Evolutionary conservation across 192 early-diverging fungal species (phyloP).

Genomic region (Podila epicladia): DNA sequence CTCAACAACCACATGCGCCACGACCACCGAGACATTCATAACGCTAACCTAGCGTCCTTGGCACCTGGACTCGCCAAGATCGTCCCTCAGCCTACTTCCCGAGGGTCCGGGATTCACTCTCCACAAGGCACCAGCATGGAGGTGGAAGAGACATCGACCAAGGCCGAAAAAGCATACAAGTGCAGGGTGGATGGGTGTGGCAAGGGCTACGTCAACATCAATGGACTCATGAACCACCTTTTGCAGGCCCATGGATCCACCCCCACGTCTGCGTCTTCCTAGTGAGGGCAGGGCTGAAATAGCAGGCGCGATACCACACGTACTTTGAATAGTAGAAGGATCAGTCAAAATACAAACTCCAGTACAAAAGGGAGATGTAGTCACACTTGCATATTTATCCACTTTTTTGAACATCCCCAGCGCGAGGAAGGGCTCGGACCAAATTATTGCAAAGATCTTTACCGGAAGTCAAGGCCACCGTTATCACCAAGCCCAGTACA

Average conservation of each 20-base stretch:
- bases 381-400: too few relatives aligned
- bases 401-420: too few relatives aligned
- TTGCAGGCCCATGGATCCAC: conserved; percentile 72
- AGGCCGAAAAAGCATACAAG: conserved; percentile 71
- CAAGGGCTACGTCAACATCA: conserved; percentile 82
- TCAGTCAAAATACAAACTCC: too few relatives aligned
- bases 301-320: too few relatives aligned
- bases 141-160: background rate
- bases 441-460: too few relatives aligned
- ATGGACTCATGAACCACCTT: conserved; percentile 82
- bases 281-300: background rate
- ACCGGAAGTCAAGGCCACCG: too few relatives aligned
- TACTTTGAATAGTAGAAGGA: too few relatives aligned
- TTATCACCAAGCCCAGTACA: too few relatives aligned
- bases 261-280: conserved; percentile 9
- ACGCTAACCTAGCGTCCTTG: background rate
- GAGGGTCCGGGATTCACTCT: background rate
- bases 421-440: too few relatives aligned
- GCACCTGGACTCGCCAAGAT: background rate
- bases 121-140: background rate
- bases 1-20: conserved; percentile 34
- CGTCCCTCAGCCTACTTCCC: too few relatives aligned
- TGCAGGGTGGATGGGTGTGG: conserved; percentile 74
- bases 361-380: too few relatives aligned
- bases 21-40: conserved; percentile 13